A percentile compares a stretch with the other conserved stretches of the same genome.
Conservation (phyloP, 306 rosid genomes). For the Vicia sativa region DNA sequence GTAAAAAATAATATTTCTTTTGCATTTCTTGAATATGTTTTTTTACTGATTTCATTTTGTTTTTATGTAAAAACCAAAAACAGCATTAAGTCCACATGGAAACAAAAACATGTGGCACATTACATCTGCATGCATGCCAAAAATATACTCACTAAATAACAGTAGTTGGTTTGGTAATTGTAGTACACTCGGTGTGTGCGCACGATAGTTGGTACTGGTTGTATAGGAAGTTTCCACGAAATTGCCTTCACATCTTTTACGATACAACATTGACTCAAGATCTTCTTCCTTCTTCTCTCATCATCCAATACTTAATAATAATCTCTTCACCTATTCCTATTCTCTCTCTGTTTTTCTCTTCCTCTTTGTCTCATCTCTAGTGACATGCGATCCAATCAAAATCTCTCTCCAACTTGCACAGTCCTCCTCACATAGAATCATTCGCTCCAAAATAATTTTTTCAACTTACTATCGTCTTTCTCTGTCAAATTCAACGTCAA, state of each 20-base stretch:
- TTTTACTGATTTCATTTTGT: no score
- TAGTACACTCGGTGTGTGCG: slow-evolving; percentile 3
- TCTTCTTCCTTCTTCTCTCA: neutral
- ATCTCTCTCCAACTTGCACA: neutral
- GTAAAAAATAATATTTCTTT: no score
- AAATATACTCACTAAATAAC: neutral
- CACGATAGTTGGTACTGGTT: neutral
- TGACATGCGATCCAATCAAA: neutral
- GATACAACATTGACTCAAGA: slow-evolving; percentile 1
- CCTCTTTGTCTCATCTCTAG: neutral
- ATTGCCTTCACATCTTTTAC: slow-evolving; percentile 4
- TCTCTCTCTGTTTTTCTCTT: neutral
- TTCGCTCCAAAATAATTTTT: no score
- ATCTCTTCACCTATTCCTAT: neutral
- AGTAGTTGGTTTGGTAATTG: neutral
- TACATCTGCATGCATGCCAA: slow-evolving; percentile 31
- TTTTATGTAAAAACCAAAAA: neutral
- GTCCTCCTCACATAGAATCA: no score
- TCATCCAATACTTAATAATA: neutral
- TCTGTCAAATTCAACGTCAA: no score
- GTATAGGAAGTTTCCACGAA: slow-evolving; percentile 34
- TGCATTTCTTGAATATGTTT: no score
- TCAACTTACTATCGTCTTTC: no score
- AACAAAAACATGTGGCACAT: neutral
- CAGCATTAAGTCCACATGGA: neutral